Evolutionary conservation across 2,329 filamentous ascomycete species (phyloP), one percentile per base, ranked within the genome.

Genomic region (Cadophora malorum): DNA sequence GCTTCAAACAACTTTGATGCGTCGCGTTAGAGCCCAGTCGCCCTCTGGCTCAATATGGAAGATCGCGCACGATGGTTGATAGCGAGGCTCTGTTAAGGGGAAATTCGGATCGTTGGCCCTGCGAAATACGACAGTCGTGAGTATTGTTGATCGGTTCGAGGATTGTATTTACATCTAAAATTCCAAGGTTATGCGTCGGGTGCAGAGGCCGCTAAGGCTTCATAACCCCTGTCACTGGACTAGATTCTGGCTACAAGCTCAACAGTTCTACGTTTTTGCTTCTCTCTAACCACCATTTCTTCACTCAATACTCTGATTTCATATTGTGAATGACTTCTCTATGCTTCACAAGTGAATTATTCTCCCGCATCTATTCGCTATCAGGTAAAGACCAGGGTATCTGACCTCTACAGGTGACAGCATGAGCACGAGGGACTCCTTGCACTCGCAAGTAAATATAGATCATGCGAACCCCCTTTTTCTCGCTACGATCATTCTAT

Each of bases 21-120:
- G 68, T 67, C 71, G 65, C 70, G 73, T 71, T 70, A 56, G 38
- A 55, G 52, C 38, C 33, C 35, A 55, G 50, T 47, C 25, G 16
- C 50, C 62, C 33, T 55, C 31, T 55, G n/a, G 47, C 47, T 31
- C 41, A 23, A 28, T 41, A 21, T 55, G 12, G 31, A 55, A 35
- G 28, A 6, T 45, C 23, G 60, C 60, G 28, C 41, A 50, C 10
- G 28, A 23, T 23, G 19, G 28, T 38, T 47, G 58, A 25, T 31
- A 9, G 16, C 21, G 60, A 52, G 21, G 19, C 19, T 63, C 9
- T 10, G 28, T 23, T 23, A 38, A 63, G 19, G 47, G 60, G 33
- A 47, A 47, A 56, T 62, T 47, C 16, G 16, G 14, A 50, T 31
- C 56, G 60, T 63, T 52, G 19, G n/a, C 23, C 31, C 35, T 9